A percentile compares a stretch with the other conserved stretches of the same genome.
These are phyloP conservation scores for Hygrocybe coccinea DNA, from an alignment of 768 basidiomycete species.

Conservation along the genomic window DNA sequence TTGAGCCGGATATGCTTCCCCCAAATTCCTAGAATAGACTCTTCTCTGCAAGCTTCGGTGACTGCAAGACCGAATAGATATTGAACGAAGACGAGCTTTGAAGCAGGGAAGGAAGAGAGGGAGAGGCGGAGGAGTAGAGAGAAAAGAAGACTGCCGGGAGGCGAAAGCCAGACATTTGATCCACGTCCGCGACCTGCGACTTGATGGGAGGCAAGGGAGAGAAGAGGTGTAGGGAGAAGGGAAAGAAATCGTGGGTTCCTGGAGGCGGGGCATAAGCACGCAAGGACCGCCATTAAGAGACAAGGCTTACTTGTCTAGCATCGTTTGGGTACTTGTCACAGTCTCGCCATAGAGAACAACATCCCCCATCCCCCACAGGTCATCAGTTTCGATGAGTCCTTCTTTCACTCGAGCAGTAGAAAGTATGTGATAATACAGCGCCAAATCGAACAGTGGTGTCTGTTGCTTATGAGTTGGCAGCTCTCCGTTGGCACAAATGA, in stretches of 20 bases:
- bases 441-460: constrained; percentile 72
- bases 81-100: constrained; percentile 85
- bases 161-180: constrained; percentile 88
- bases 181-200: constrained; percentile 86
- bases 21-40: constrained; percentile 45
- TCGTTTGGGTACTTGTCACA: constrained; percentile 91
- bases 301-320: constrained; percentile 77
- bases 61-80: constrained; percentile 89
- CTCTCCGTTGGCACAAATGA: constrained; percentile 44
- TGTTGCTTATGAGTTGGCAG: constrained; percentile 47
- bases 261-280: constrained; percentile 4
- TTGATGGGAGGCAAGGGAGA: constrained; percentile 85
- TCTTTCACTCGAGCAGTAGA: constrained; percentile 28
- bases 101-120: constrained; percentile 45
- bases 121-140: constrained; percentile 67
- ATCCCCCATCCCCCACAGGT: constrained; percentile 64
- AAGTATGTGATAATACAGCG: constrained; percentile 54
- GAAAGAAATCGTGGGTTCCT: constrained; percentile 77
- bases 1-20: constrained; percentile 71
- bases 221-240: constrained; percentile 64
- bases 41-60: constrained; percentile 73
- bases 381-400: constrained; percentile 17
- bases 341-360: constrained; percentile 80
- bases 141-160: constrained; percentile 81
- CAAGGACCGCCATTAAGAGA: neutral